Evolutionary conservation across 1,139 yeast species (phyloP).

Genomic region (Taphrina betulina): DNA sequence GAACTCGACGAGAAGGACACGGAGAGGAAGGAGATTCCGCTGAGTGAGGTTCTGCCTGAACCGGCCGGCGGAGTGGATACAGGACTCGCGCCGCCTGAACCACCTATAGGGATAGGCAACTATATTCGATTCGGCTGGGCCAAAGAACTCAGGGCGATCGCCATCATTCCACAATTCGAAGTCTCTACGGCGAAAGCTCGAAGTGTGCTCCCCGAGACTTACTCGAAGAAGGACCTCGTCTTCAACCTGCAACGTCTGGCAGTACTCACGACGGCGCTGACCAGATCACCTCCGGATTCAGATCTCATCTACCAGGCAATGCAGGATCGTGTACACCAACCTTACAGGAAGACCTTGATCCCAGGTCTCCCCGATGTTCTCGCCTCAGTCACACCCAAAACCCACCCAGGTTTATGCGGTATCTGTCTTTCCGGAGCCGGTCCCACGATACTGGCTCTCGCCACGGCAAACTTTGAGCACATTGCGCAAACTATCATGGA

Average conservation of each 20-base stretch:
- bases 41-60: constrained; percentile 78
- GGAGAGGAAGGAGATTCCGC: constrained; percentile 74
- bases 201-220: constrained; percentile 78
- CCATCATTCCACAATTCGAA: constrained; percentile 90
- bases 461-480: constrained; percentile 80
- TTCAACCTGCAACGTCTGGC: constrained; percentile 81
- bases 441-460: constrained; percentile 91
- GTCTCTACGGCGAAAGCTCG: constrained; percentile 89
- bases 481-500: constrained; percentile 74
- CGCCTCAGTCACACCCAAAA: constrained; percentile 73
- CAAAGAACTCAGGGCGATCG: constrained; percentile 75
- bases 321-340: constrained; percentile 97
- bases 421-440: constrained; percentile 97
- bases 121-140: constrained; percentile 86
- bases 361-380: constrained; percentile 88
- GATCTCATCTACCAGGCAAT: constrained; percentile 84
- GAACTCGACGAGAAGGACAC: constrained; percentile 71
- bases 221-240: constrained; percentile 77
- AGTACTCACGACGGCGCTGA: constrained; percentile 76
- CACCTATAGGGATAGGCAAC: constrained; percentile 86
- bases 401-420: constrained; percentile 83
- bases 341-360: constrained; percentile 70
- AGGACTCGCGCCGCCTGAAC: constrained; percentile 68
- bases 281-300: constrained; percentile 77
- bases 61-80: constrained; percentile 67